These are phyloP conservation scores for Cutaneotrichosporon curvatum DNA, from an alignment of 1,284 basidiomycete genomes.

Conservation along the genomic window DNA sequence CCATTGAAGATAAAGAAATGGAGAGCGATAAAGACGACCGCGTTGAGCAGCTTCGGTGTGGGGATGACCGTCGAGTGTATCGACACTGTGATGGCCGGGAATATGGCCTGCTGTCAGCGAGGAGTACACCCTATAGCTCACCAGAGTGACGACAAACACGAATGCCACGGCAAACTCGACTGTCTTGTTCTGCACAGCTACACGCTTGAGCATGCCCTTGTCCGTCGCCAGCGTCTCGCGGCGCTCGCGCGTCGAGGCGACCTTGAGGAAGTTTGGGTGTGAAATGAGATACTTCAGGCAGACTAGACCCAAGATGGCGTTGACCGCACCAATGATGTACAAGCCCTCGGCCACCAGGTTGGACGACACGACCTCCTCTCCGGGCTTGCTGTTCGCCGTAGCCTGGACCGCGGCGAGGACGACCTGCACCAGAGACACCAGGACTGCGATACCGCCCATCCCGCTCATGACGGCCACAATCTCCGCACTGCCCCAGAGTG, in stretches of 20 bases:
- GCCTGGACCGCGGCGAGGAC: slow-evolving; percentile 32
- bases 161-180: slow-evolving; percentile 68
- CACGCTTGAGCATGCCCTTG: slow-evolving; percentile 19
- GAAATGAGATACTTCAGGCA: slow-evolving; percentile 24
- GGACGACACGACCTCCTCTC: slow-evolving; percentile 4
- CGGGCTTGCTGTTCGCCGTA: background rate
- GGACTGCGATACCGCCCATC: slow-evolving; percentile 44
- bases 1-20: slow-evolving; percentile 48
- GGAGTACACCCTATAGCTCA: slow-evolving; percentile 44
- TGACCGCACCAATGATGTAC: slow-evolving; percentile 32
- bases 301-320: slow-evolving; percentile 23
- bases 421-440: slow-evolving; percentile 39
- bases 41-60: slow-evolving; percentile 32
- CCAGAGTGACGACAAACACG: slow-evolving; percentile 71
- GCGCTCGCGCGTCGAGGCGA: background rate
- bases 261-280: slow-evolving; percentile 24
- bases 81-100: slow-evolving; percentile 73
- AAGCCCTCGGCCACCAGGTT: slow-evolving; percentile 35
- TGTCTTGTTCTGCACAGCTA: slow-evolving; percentile 55
- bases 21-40: slow-evolving; percentile 42
- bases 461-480: slow-evolving; percentile 45
- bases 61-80: slow-evolving; percentile 58
- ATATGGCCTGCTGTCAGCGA: slow-evolving; percentile 58
- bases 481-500: slow-evolving; percentile 34
- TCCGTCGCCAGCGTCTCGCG: slow-evolving; percentile 12